Percentiles rank a stretch among this genome's conserved stretches.
Conservation (phyloP, 2,329 filamentous ascomycete species). For the Apiospora hydei region DNA sequence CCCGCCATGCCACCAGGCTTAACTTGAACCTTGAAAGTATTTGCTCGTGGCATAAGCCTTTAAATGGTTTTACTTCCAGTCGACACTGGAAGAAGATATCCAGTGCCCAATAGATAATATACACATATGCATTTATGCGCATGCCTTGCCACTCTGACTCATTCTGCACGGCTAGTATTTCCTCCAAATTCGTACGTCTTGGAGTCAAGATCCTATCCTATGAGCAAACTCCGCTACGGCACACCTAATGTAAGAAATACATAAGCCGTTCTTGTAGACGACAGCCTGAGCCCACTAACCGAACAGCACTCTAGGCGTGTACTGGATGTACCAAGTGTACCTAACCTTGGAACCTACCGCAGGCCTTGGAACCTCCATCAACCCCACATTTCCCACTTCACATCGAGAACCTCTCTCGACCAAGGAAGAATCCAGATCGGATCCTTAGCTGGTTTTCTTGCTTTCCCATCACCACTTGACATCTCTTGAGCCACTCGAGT, state of each 20-base stretch:
- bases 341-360: not conserved
- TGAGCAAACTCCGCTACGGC: not conserved
- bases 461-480: conserved; percentile 15
- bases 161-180: not conserved
- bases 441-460: not conserved
- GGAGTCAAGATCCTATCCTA: not conserved
- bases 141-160: not conserved
- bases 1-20: conserved; percentile 8
- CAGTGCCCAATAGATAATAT: not conserved
- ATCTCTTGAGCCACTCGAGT: conserved; percentile 15
- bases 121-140: not conserved
- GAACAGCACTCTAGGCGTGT: not conserved
- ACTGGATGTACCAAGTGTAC: not conserved
- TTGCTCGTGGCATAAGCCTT: not conserved
- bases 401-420: conserved; percentile 19
- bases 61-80: not conserved
- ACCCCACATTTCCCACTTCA: conserved; percentile 23
- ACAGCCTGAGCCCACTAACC: not conserved
- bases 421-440: conserved; percentile 14
- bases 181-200: not conserved
- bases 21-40: not conserved
- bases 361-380: conserved; percentile 14
- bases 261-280: not conserved
- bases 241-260: not conserved
- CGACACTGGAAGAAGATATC: not conserved